Evolutionary conservation across 352 stramenopile genomes (phyloP).

Genomic region (Pythium sp.): DNA sequence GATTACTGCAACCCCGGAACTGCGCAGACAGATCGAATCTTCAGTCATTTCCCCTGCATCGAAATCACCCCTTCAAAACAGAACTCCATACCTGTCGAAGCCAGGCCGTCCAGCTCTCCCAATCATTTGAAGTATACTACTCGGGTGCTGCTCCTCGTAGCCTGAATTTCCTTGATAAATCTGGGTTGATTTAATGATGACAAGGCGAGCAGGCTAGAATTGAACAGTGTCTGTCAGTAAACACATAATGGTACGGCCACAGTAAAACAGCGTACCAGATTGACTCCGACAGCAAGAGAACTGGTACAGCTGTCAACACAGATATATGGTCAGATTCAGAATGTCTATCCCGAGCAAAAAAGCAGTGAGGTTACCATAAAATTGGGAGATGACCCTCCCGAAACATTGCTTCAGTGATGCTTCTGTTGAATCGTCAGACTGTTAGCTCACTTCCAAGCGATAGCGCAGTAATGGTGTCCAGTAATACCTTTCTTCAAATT

Average conservation of each 20-base stretch:
- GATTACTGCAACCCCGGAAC: slow-evolving; percentile 25
- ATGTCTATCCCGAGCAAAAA: not conserved
- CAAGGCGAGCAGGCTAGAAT: slow-evolving; percentile 33
- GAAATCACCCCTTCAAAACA: not conserved
- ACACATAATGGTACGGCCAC: not conserved
- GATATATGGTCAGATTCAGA: not conserved
- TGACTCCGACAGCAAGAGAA: slow-evolving; percentile 39
- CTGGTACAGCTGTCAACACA: slow-evolving; percentile 30
- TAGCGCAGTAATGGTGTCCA: not conserved
- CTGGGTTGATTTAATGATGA: slow-evolving; percentile 40
- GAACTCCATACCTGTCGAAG: slow-evolving; percentile 27
- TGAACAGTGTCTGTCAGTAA: not conserved
- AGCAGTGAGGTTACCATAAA: slow-evolving; percentile 25
- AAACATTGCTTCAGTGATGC: slow-evolving; percentile 31
- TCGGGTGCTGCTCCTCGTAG: slow-evolving; percentile 27
- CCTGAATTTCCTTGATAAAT: slow-evolving; percentile 28
- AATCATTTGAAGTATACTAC: slow-evolving; percentile 40
- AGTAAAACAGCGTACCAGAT: slow-evolving; percentile 26
- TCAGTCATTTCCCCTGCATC: not conserved
- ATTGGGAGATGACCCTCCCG: slow-evolving; percentile 23
- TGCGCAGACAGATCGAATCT: not conserved
- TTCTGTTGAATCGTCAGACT: slow-evolving; percentile 12
- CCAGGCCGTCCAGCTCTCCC: slow-evolving; percentile 33
- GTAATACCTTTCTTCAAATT: slow-evolving; percentile 24
- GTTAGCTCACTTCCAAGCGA: not conserved